Conservation (phyloP, 106 monocot genomes). For the Dendrobium officinale region DNA sequence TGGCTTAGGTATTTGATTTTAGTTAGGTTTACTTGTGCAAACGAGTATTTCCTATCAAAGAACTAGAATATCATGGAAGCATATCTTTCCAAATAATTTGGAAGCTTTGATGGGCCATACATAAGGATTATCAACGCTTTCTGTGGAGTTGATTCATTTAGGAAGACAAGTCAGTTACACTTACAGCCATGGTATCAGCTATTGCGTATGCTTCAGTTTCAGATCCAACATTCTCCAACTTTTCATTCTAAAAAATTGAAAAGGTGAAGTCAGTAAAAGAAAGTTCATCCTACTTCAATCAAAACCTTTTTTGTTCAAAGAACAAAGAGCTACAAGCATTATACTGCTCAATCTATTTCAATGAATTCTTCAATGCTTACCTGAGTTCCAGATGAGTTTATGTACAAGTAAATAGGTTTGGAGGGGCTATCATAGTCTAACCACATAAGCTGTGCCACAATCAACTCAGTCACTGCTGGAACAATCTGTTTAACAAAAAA, state of each 20-base stretch:
- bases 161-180: conserved; percentile 3
- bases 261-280: not conserved
- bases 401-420: conserved; percentile 89
- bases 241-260: conserved; percentile 57
- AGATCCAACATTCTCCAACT: conserved; percentile 72
- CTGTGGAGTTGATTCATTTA: not conserved
- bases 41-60: too few relatives aligned
- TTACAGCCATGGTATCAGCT: conserved; percentile 85
- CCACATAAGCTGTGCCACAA: conserved; percentile 89
- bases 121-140: not conserved
- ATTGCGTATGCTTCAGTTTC: conserved; percentile 96
- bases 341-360: not conserved
- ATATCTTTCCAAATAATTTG: not conserved
- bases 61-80: not conserved
- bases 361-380: conserved; percentile 15
- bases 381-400: conserved; percentile 87
- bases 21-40: too few relatives aligned
- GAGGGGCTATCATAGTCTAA: conserved; percentile 79
- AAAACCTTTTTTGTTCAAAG: not conserved
- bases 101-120: not conserved
- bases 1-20: too few relatives aligned
- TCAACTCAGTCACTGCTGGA: conserved; percentile 87
- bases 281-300: not conserved
- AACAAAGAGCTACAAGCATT: not conserved
- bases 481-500: conserved; percentile 51